These are phyloP conservation scores for Naganishia friedmannii DNA, from an alignment of 768 basidiomycete species.

Conservation along the genomic window DNA sequence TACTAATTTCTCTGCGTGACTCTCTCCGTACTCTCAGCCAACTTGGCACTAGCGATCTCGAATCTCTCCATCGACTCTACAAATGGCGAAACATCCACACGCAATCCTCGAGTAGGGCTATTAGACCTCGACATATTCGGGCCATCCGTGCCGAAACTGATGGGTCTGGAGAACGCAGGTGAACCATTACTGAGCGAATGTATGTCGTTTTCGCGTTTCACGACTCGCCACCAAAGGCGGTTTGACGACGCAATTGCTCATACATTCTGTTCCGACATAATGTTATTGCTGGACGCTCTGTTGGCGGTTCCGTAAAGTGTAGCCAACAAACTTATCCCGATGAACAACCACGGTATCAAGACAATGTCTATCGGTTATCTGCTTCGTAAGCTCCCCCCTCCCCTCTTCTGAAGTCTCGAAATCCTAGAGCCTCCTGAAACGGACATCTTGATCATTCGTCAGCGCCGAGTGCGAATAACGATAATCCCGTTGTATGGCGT, in stretches of 20 bases:
- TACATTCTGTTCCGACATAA: too few relatives aligned
- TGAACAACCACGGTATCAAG: constrained; percentile 81
- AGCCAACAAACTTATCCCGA: constrained; percentile 76
- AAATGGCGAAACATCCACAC: constrained; percentile 52
- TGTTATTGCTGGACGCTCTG: not conserved
- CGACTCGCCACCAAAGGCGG: too few relatives aligned
- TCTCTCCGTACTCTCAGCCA: not conserved
- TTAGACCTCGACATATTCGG: constrained; percentile 96
- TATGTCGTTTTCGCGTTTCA: constrained; percentile 41
- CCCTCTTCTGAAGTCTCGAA: not conserved
- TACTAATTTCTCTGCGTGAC: not conserved
- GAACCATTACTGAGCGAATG: constrained; percentile 75
- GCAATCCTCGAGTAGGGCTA: constrained; percentile 82
- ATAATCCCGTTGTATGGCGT: constrained; percentile 87
- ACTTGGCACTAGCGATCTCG: constrained; percentile 14
- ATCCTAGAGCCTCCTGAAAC: too few relatives aligned
- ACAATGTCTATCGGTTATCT: constrained; percentile 99
- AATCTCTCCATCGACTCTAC: constrained; percentile 5
- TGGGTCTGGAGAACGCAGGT: constrained; percentile 74
- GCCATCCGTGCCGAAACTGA: constrained; percentile 85
- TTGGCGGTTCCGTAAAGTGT: not conserved
- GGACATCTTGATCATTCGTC: constrained; percentile 26
- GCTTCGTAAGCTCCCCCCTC: constrained; percentile 54
- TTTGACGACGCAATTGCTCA: too few relatives aligned
- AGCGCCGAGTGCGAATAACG: constrained; percentile 58